Evolutionary conservation across 1,284 basidiomycete species (phyloP), one percentile per base, ranked within the genome.

Genomic region (Cryptococcus deneoformans): DNA sequence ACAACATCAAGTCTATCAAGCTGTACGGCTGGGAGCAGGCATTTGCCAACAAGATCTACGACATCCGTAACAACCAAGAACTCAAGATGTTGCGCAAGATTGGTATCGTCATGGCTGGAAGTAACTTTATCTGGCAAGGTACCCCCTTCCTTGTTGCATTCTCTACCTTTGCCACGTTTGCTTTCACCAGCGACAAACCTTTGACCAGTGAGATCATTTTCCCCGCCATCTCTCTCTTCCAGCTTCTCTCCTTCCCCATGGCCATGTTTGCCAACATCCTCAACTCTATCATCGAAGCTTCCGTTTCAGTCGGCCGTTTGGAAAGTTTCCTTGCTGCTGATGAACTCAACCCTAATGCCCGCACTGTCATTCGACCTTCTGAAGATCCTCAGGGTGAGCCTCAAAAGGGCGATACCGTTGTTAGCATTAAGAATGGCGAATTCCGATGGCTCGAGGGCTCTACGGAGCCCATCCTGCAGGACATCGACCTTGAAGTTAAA

Each of bases 141-240:
- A 77, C 79, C 4, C 76, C 79, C 0, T 80, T 79, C 66, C 80
- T 93, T 7, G 92, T 96, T 37, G 90, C 90, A 0, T 92, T 95
- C 77, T 86, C 87, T 54, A 74, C 92, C 0, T 92, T 97, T 68
- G 86, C 90, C 9, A 84, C 87, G 0, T 93, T 91, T 44, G 87
- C 90, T 0, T 71, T 82, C 20, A 85, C 86, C 0, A 87, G 86
- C 2, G 77, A 83, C 2, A 81, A 74, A 47, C 90, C 92, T 1
- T 78, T 98, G 5, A 97, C 94, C 0, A 85, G 89, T 1, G 92
- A 96, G 68, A 81, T 93, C 60, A 92, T 97, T 66, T 98, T 98
- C 83, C 94, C 94, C 3, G 87, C 92, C 0, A 92, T 98, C 53
- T 89, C 91, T 0, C 80, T 98, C 43, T 98, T 97, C 80, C 88